Evolutionary conservation across 1,139 yeast genomes (phyloP), one percentile per base, ranked within the genome.

Genomic region (Kluyveromyces sp.): DNA sequence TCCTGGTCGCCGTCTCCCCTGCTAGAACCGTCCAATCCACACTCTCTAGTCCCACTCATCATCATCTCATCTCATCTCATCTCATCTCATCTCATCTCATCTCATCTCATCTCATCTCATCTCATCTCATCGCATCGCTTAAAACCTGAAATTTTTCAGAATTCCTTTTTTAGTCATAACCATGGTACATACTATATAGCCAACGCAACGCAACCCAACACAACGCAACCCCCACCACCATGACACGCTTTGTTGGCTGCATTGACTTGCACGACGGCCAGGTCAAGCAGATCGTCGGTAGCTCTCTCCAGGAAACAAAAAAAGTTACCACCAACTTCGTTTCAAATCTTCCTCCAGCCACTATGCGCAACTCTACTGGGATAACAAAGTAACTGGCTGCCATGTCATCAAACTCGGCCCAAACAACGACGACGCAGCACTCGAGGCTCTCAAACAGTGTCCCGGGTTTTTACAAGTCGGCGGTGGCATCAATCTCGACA

Each of bases 231-330:
- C 7, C 32, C 5, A 21, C 34, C 4, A 8, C 37, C 7, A 90
- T 90, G 97, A 90, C 97, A 1, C 74, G 75, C 49, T 94, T 87
- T 67, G 78, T 92, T 61, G 98, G 97, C 1, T 92, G 98, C 59
- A 92, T 92, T 38, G 98, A 92, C 64, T 81, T 92, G 51, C 98
- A 92, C 64, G 77, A 84, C 4, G 98, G 98, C 2, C 83, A 86
- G 55, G 98, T 92, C 52, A 94, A 92, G 62, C 98, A 92, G 65
- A 92, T 92, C 45, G 97, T 94, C 0, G 98, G 98, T 3, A 96
- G 96, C 0, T 85, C 97, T 0, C 72, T 94, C 27, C 71, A 74
- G 0, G 72, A 74, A 8, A 82, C 80, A 52, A 80, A 78, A 48
- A 60, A 59, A 31, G 49, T 58, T 2, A 59, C 58, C 25, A 94